Evolutionary conservation across 225 moss, liverwort and hornwort species (phyloP), one percentile per base, ranked within the genome.

Genomic region (Rhytidiadelphus loreus): DNA sequence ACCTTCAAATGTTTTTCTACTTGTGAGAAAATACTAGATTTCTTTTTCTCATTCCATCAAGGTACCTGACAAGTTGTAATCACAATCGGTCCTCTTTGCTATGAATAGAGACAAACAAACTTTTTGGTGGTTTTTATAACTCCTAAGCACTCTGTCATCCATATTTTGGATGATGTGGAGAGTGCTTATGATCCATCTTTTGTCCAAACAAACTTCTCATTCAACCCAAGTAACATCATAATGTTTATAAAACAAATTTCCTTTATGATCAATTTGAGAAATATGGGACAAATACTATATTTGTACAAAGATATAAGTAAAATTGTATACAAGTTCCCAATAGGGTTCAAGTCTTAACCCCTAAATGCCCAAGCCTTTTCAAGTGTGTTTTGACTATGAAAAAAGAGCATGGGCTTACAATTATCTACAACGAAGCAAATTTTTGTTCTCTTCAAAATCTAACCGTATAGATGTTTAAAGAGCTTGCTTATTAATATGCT

Each of bases 111-210:
- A 50, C 48, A 50, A 50, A 50, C 9, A 50, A 50, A 41, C 25
- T 41, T 41, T 7, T 0, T 0, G 1, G 25, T 14, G 14, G 6
- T 0, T 70, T 70, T 39, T 13, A 4, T 24, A 39, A 13, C 41
- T 41, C 70, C 14, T 70, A 70, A 70, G 5, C 41, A 70, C 2
- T 68, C 14, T 41, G 2, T 24, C 24, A 41, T 70, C 25, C 25
- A 70, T 4, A 41, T 70, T 41, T 1, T 24, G 1, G 14, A 70
- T 70, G 39, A 41, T 41, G 41, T 5, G 1, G 3, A 70, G 0
- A 69, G 25, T 41, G 7, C 8, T 70, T 14, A 41, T 41, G 25
- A 69, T 24, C 41, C 25, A 70, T 41, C 14, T 41, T 69, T 69
- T 1, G 4, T 68, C 39, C 69, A 39, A 69, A 39, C 39, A 69